Evolutionary conservation across 306 rosid species (phyloP), one percentile per base, ranked within the genome.

Genomic region (Pterocarpus macrocarpus): DNA sequence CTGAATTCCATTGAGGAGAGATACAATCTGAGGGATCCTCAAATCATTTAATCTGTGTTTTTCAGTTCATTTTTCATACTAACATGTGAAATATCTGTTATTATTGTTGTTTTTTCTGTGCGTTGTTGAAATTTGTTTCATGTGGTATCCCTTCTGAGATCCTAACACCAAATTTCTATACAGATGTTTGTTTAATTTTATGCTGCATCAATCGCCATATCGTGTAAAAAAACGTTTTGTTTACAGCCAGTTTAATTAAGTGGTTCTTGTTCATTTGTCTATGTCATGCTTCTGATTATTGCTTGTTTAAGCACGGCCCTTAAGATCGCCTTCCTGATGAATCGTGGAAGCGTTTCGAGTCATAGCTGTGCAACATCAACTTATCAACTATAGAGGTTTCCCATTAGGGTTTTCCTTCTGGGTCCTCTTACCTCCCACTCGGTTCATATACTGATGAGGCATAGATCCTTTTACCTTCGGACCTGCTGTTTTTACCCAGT

Each of bases 291-390:
- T 58, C 28, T 67, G 71, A 55, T 58, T 28, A n/a, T 28, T 67
- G 16, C 11, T 35, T 59, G 3, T 8, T 30, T 15, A 80, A 83
- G 98, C 94, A 89, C 83, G 33, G 94, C 98, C 95, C 98, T 90
- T 92, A 90, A 92, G 98, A 89, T 94, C 92, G 98, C 97, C 97
- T 94, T 92, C 92, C 93, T 56, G 9, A 7, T 13, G 5, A 69
- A 9, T 74, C 38, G 84, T 90, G 98, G 87, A 92, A 94, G 96
- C 94, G 91, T 89, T 73, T 94, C 79, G 97, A 94, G 98, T 89
- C 98, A 94, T 90, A 81, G 91, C 89, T 58, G 89, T 93, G 93
- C 93, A 9, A 92, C 43, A 89, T 69, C 72, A 81, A 89, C 8
- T 47, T 45, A 35, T 17, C 55, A 16, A 15, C 2, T 4, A 12